These are phyloP conservation scores for Monilinia polystroma DNA, from an alignment of 2,329 filamentous ascomycete genomes.

Conservation along the genomic window DNA sequence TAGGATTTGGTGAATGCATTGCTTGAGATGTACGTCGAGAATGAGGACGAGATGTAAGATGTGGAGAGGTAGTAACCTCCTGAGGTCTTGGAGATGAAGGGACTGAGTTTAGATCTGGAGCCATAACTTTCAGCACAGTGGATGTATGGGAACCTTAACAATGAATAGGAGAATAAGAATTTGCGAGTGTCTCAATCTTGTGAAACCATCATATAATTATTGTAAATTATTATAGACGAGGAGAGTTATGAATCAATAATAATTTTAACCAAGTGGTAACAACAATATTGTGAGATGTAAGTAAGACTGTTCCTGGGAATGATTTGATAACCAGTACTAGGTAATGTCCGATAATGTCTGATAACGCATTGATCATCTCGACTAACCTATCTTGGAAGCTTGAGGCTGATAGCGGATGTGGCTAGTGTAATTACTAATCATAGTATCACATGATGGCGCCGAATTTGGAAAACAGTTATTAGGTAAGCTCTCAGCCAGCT, in stretches of 20 bases:
- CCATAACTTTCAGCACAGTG: constrained; percentile 31
- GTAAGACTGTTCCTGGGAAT: not conserved
- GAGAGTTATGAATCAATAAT: constrained; percentile 3
- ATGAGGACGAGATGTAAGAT: constrained; percentile 33
- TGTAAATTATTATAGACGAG: not conserved
- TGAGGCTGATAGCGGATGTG: constrained; percentile 6
- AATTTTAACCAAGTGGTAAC: not conserved
- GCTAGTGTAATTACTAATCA: not conserved
- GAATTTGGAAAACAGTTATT: not conserved
- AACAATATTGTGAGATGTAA: too few relatives aligned
- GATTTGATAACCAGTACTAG: not conserved
- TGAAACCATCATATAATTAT: not conserved
- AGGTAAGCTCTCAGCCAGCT: too few relatives aligned
- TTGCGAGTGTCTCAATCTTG: constrained; percentile 9
- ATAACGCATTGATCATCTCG: too few relatives aligned
- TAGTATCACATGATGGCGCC: not conserved
- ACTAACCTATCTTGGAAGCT: not conserved
- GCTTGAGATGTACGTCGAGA: constrained; percentile 38
- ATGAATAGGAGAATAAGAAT: not conserved
- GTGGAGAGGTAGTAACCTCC: constrained; percentile 32
- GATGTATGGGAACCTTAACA: not conserved
- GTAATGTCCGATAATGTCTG: too few relatives aligned
- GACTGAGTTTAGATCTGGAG: constrained; percentile 41
- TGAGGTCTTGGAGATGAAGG: constrained; percentile 38
- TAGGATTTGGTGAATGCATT: constrained; percentile 45